Evolutionary conservation across 1,284 basidiomycete species (phyloP).

Genomic region (Rhodotorula sp.): DNA sequence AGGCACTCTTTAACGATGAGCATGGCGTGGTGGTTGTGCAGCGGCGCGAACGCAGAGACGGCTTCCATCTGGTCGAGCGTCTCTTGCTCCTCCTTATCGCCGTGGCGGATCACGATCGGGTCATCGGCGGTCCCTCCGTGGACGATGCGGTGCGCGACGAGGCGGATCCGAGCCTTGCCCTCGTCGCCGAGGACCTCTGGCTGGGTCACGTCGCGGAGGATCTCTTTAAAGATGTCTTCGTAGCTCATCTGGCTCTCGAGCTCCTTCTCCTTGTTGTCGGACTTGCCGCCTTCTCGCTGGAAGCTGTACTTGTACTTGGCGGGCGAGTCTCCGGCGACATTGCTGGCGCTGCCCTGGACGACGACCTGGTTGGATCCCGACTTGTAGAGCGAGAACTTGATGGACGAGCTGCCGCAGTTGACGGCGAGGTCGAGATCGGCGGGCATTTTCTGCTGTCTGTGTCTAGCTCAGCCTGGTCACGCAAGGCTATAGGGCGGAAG

Average conservation of each 20-base stretch:
- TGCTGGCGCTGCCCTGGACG: constrained; percentile 45
- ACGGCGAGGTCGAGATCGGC: constrained; percentile 36
- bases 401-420: constrained; percentile 72
- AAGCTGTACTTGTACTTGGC: constrained; percentile 24
- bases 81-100: constrained; percentile 54
- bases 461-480: not conserved
- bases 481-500: not conserved
- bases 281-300: not conserved
- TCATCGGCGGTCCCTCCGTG: constrained; percentile 74
- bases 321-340: constrained; percentile 45
- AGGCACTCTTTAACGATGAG: constrained; percentile 63
- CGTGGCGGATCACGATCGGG: constrained; percentile 62
- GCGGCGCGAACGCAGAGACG: constrained; percentile 67
- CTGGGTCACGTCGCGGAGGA: constrained; percentile 53
- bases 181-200: constrained; percentile 23
- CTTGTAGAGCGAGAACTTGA: constrained; percentile 70
- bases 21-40: constrained; percentile 60
- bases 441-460: not conserved
- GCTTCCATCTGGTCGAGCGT: constrained; percentile 68
- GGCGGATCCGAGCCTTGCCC: constrained; percentile 25
- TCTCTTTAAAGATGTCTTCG: constrained; percentile 63
- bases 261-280: constrained; percentile 14
- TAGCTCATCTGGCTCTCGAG: constrained; percentile 38
- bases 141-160: constrained; percentile 59
- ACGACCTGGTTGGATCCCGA: constrained; percentile 34